Conservation (phyloP, 1,139 yeast genomes). For the Entelexis sorbosivorans region DNA sequence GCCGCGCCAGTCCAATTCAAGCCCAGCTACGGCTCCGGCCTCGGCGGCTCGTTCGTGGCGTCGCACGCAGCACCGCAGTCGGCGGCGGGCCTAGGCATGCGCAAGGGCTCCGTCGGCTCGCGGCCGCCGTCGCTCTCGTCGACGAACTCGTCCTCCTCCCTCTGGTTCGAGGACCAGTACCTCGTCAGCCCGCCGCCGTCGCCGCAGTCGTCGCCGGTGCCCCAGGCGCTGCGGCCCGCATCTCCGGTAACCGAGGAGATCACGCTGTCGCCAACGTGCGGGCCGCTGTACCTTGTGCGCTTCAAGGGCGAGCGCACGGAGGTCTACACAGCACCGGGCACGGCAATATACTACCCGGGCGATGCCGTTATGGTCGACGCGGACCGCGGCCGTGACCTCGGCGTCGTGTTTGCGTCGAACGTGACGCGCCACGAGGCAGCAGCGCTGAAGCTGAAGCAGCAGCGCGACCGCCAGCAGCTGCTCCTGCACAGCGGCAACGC, state of each 20-base stretch:
- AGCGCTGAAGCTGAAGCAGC: slow-evolving; percentile 69
- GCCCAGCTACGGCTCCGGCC: neutral
- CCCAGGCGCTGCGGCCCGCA: neutral
- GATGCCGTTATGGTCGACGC: slow-evolving; percentile 93
- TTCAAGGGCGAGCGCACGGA: slow-evolving; percentile 84
- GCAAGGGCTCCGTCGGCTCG: neutral
- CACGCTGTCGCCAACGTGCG: slow-evolving; percentile 15
- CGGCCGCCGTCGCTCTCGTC: slow-evolving; percentile 3
- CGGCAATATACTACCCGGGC: slow-evolving; percentile 35
- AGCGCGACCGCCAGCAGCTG: slow-evolving; percentile 60
- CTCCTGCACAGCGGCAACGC: slow-evolving; percentile 26
- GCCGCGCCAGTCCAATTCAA: neutral
- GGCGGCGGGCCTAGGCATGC: neutral
- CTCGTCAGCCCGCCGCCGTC: slow-evolving; percentile 21
- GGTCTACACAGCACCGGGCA: slow-evolving; percentile 54
- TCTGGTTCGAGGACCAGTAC: slow-evolving; percentile 14
- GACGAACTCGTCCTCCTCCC: slow-evolving; percentile 1
- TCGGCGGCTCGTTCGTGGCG: neutral
- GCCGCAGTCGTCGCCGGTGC: slow-evolving; percentile 13
- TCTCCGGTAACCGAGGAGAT: slow-evolving; percentile 4
- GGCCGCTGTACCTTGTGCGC: slow-evolving; percentile 54
- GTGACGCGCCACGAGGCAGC: slow-evolving; percentile 69
- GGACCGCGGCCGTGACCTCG: slow-evolving; percentile 90
- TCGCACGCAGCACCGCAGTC: neutral
- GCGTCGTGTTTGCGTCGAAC: slow-evolving; percentile 57